Conservation (phyloP, 192 early-diverging fungal species). For the Backusella morwellensis region DNA sequence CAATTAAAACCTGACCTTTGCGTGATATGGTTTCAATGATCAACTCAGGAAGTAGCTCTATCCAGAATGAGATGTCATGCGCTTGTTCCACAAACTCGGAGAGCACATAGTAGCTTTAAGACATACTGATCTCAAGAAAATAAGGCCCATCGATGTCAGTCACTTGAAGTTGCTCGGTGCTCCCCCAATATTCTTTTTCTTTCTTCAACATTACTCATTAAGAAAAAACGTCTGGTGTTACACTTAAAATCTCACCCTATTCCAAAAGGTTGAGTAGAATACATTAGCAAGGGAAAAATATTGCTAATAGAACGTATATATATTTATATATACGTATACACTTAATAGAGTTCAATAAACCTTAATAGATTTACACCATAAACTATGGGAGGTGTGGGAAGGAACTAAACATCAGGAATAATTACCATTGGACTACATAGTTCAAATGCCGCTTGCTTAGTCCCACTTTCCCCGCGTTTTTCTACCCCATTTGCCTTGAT, state of each 20-base stretch:
- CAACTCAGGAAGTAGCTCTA: background rate
- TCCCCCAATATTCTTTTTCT: background rate
- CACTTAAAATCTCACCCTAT: background rate
- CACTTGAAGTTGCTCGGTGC: background rate
- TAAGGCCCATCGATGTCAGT: background rate
- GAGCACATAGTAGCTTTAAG: background rate
- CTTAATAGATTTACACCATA: background rate
- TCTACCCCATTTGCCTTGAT: background rate
- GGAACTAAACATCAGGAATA: background rate
- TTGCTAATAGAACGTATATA: background rate
- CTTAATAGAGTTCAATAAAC: background rate
- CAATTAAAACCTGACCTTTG: background rate
- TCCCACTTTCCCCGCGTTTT: slow-evolving; percentile 4
- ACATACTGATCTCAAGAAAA: background rate
- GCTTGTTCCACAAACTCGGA: background rate
- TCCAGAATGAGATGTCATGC: background rate
- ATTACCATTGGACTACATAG: background rate
- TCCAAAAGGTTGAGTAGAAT: background rate
- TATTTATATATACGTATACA: background rate
- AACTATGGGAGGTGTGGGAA: background rate
- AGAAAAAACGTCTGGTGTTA: background rate
- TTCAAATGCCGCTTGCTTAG: background rate
- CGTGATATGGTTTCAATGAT: background rate
- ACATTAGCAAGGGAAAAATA: background rate
- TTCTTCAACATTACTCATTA: background rate